Evolutionary conservation across 202 grass and related monocot genomes (phyloP).

Genomic region (Panicum hallii): DNA sequence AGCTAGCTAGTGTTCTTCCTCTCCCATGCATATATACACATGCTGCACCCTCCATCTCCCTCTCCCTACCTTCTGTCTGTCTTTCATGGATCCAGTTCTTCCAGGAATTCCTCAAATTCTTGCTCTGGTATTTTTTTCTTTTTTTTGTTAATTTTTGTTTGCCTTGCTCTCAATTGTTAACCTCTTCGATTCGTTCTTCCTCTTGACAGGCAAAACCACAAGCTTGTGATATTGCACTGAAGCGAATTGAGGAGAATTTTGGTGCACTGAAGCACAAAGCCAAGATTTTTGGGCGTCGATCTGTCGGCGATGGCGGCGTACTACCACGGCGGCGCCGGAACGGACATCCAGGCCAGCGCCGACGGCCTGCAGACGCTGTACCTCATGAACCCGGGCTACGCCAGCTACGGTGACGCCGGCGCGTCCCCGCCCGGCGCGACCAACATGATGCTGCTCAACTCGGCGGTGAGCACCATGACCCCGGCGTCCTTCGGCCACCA

Average conservation of each 20-base stretch:
- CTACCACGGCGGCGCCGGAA: constrained; percentile 68
- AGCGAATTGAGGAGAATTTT: constrained; percentile 35
- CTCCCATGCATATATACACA: constrained; percentile 47
- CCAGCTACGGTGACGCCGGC: constrained; percentile 55
- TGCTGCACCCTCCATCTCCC: not conserved
- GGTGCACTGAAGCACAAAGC: not conserved
- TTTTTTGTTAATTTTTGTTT: not conserved
- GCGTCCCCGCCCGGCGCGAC: constrained; percentile 43
- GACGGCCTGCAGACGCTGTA: constrained; percentile 94
- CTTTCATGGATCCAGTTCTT: constrained; percentile 40
- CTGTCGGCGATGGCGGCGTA: constrained; percentile 74
- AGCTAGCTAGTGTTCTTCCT: constrained; percentile 29
- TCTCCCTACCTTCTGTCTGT: not conserved
- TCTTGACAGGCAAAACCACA: constrained; percentile 40
- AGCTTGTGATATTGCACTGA: constrained; percentile 20
- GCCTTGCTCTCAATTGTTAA: not conserved
- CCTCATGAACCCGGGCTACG: constrained; percentile 93
- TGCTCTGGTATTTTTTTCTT: constrained; percentile 7
- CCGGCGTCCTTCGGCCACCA: constrained; percentile 61
- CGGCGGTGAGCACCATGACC: constrained; percentile 67
- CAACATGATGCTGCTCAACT: constrained; percentile 97
- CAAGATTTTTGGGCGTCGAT: constrained; percentile 20
- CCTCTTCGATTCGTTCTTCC: constrained; percentile 7
- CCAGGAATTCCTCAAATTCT: constrained; percentile 9
- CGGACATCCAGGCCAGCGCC: constrained; percentile 73